Evolutionary conservation across 1,139 yeast species (phyloP), one percentile per base, ranked within the genome.

Genomic region (Nakaseomyces uthaithaninus): DNA sequence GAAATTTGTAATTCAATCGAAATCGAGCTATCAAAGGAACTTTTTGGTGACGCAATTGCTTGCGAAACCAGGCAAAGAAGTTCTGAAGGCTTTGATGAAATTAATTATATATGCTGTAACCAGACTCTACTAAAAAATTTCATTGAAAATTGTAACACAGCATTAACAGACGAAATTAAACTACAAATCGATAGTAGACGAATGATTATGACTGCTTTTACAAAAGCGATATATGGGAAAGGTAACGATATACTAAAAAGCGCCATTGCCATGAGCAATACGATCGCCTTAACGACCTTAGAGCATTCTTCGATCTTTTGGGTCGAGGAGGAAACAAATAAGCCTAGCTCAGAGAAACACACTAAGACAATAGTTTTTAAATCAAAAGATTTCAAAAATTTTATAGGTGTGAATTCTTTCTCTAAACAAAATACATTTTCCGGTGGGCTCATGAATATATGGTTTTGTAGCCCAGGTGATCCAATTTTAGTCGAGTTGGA

Each of bases 251-350:
- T 72, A 37, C 56, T 77, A 38, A 71, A 69, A 46, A 79, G 75
- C 45, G 79, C 80, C 2, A 72, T 77, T 73, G 70, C 77, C 3
- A 66, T 73, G 5, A 68, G 75, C 14, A 72, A 75, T 25, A 66
- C 76, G 1, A 59, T 77, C 39, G 64, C 64, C 28, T 55, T 71
- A 1, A 67, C 67, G n/a, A 80, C 75, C 45, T 50, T 74, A 34
- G 47, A 64, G 42, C 51, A 53, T 53, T 48, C 55, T 45, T 55
- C 60, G 49, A 34, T 62, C 27, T 49, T 59, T 34, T 48, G 50
- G 15, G 38, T 51, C 16, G 49, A 45, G 15, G 52, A 49, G 22
- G 41, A 44, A 8, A 17, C 12, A 8, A 44, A 41, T 15, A 27
- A 31, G 3, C 30, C 27, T 10, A 46, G 54, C 24, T 48, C 60